Percentiles rank a stretch among this genome's conserved stretches.
These are phyloP conservation scores for Triticum turgidum DNA, from an alignment of 176 grass and related monocot genomes.

Conservation along the genomic window DNA sequence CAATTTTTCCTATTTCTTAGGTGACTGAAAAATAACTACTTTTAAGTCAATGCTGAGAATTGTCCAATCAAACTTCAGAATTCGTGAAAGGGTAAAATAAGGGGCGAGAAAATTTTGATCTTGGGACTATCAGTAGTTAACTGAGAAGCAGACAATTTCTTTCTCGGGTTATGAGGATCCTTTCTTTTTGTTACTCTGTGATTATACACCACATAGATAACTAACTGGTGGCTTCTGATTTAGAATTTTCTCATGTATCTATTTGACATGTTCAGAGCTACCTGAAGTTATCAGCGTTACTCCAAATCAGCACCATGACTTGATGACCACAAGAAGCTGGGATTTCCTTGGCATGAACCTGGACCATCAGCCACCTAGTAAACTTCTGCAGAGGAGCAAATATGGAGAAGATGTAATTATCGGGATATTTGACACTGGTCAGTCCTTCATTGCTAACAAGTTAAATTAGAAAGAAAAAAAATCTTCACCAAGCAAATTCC, in stretches of 20 bases:
- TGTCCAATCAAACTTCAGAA: not conserved
- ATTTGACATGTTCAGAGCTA: conserved; percentile 12
- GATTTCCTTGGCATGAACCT: conserved; percentile 31
- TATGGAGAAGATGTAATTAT: conserved; percentile 45
- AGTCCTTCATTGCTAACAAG: not conserved
- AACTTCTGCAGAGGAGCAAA: conserved; percentile 33
- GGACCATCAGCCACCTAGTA: conserved; percentile 14
- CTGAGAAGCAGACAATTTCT: not conserved
- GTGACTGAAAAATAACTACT: not conserved
- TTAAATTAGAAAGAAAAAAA: conserved; percentile 3
- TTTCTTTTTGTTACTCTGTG: not conserved
- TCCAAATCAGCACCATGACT: conserved; percentile 16
- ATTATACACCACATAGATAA: not conserved
- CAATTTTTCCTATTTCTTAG: not conserved
- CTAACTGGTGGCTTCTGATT: not conserved
- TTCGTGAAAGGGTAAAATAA: not conserved
- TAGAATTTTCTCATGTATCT: not conserved
- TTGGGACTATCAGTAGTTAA: not conserved
- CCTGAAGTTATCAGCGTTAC: conserved; percentile 40
- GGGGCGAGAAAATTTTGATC: not conserved
- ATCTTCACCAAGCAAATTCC: not conserved
- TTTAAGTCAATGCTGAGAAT: not conserved
- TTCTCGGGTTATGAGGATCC: not conserved
- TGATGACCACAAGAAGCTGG: conserved; percentile 42
- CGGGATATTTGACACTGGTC: conserved; percentile 27